Conservation (phyloP, 352 stramenopile species). For the Globisporangium perplexum region DNA sequence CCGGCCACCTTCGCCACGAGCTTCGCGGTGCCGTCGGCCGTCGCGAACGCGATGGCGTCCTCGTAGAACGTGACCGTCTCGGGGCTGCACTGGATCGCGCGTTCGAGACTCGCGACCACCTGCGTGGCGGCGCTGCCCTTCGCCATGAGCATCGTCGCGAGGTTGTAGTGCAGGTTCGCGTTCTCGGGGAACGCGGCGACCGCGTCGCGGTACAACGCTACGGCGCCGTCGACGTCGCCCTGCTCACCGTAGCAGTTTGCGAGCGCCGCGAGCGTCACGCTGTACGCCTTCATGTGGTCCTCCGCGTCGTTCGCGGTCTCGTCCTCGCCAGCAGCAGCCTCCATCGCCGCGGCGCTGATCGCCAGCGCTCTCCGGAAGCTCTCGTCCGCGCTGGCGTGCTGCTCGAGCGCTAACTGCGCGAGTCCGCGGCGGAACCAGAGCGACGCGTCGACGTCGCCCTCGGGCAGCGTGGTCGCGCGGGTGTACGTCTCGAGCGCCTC, state of each 20-base stretch:
- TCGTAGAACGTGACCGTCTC: slow-evolving; percentile 45
- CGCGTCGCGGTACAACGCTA: slow-evolving; percentile 42
- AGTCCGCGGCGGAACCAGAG: slow-evolving; percentile 53
- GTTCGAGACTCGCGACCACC: slow-evolving; percentile 28
- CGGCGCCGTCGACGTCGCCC: slow-evolving; percentile 42
- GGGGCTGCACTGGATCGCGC: slow-evolving; percentile 31
- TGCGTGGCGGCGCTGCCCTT: slow-evolving; percentile 12
- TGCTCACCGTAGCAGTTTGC: slow-evolving; percentile 48
- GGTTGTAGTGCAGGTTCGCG: slow-evolving; percentile 63
- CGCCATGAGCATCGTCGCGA: slow-evolving; percentile 63
- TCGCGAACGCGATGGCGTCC: slow-evolving; percentile 37
- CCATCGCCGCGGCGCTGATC: slow-evolving; percentile 19
- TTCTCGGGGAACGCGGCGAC: slow-evolving; percentile 25
- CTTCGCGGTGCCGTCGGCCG: slow-evolving; percentile 16
- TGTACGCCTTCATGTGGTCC: slow-evolving; percentile 35
- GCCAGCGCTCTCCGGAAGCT: slow-evolving; percentile 29
- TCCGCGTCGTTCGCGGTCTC: slow-evolving; percentile 5
- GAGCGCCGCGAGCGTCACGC: slow-evolving; percentile 44
- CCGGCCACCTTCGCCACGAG: slow-evolving; percentile 18
- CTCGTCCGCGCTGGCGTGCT: slow-evolving; percentile 26
- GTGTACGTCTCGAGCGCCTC: slow-evolving; percentile 34
- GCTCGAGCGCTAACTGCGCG: slow-evolving; percentile 24
- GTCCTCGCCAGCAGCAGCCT: slow-evolving; percentile 9
- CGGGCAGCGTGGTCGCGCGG: slow-evolving; percentile 23
- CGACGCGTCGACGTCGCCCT: slow-evolving; percentile 41